phyloP scores from a whole-genome alignment of 2,329 filamentous ascomycete species.

The Xylaria sp. region DNA sequence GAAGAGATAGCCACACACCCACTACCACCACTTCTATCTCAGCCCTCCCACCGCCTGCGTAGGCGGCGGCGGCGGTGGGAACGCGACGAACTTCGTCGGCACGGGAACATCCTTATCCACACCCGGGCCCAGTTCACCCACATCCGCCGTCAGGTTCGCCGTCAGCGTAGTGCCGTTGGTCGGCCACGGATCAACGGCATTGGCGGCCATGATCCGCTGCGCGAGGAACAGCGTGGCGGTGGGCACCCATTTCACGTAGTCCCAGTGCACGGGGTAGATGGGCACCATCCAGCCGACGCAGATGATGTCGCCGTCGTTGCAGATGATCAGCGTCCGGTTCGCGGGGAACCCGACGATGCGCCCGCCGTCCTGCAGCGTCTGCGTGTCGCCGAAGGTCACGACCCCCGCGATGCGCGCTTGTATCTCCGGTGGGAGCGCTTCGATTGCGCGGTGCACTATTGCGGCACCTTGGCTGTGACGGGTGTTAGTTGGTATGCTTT shows the following conservation, averaged over 20 bases:
- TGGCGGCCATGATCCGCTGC: slow-evolving; percentile 38
- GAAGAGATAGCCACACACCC: too few relatives aligned
- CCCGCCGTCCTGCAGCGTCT: slow-evolving; percentile 51
- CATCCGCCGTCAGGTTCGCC: slow-evolving; percentile 29
- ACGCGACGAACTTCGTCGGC: slow-evolving; percentile 32
- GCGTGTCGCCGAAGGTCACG: slow-evolving; percentile 54
- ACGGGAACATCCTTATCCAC: slow-evolving; percentile 5
- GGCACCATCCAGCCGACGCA: slow-evolving; percentile 53
- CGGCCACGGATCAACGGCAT: slow-evolving; percentile 41
- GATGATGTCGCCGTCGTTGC: slow-evolving; percentile 54
- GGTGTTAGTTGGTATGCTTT: not conserved
- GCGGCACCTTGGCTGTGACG: slow-evolving; percentile 52
- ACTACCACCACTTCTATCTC: too few relatives aligned
- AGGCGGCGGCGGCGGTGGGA: not conserved
- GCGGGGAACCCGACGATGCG: slow-evolving; percentile 52
- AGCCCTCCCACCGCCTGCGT: not conserved
- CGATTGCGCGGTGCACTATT: slow-evolving; percentile 54
- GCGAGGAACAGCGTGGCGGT: slow-evolving; percentile 50
- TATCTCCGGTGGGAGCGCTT: slow-evolving; percentile 44
- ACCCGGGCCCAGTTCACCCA: slow-evolving; percentile 23
- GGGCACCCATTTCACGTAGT: slow-evolving; percentile 51
- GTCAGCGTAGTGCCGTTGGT: slow-evolving; percentile 36
- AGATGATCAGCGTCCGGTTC: slow-evolving; percentile 55
- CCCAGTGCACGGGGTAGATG: slow-evolving; percentile 51
- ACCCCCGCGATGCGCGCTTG: slow-evolving; percentile 51